Percentiles rank a stretch among this genome's conserved stretches.
Evolutionary conservation across 225 moss, liverwort and hornwort genomes (phyloP).

Genomic region (Pleurozium schreberi): DNA sequence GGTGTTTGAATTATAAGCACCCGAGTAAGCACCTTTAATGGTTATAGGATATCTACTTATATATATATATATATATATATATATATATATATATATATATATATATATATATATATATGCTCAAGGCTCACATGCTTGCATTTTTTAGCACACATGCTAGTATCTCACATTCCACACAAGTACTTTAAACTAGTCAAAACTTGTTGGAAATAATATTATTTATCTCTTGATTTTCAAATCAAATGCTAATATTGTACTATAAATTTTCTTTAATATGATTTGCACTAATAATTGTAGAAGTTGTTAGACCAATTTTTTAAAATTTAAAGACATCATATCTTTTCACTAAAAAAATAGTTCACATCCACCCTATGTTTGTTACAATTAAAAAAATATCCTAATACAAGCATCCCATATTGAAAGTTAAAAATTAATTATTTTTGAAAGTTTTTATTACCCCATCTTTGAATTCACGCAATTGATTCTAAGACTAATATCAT

Average conservation of each 20-base stretch:
- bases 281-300: background rate
- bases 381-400: too few species aligned
- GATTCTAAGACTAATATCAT: fast-evolving
- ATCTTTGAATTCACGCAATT: background rate
- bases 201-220: background rate
- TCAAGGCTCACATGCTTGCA: too few species aligned
- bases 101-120: too few species aligned
- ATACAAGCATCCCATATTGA: too few species aligned
- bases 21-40: too few species aligned
- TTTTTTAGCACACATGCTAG: too few species aligned
- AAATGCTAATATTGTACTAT: fast-evolving
- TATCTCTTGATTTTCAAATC: background rate
- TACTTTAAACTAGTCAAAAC: background rate
- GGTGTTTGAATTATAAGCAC: too few species aligned
- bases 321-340: background rate
- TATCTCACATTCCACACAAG: background rate
- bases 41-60: too few species aligned
- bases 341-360: background rate
- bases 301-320: fast-evolving
- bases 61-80: too few species aligned
- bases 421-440: too few species aligned
- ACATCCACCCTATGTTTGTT: background rate
- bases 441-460: background rate
- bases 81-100: too few species aligned
- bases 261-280: background rate